These are phyloP conservation scores for Podospora appendiculata DNA, from an alignment of 495 filamentous ascomycete species.

Conservation along the genomic window DNA sequence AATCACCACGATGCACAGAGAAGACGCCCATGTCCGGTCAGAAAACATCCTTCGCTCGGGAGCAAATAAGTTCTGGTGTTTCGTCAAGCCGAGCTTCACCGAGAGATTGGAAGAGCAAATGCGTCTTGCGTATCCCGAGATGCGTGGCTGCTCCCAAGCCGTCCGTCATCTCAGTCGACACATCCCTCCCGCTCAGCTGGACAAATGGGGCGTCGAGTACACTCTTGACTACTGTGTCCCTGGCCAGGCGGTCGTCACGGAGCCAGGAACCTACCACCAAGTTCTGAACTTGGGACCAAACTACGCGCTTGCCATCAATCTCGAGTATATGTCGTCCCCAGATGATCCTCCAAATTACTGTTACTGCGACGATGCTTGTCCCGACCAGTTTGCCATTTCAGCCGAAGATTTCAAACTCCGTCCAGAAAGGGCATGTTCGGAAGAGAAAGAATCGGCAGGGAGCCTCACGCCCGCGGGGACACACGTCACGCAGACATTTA, in stretches of 20 bases:
- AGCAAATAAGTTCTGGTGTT: slow-evolving; percentile 28
- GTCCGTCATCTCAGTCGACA: slow-evolving; percentile 26
- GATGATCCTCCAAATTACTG: slow-evolving; percentile 17
- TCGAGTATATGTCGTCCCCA: slow-evolving; percentile 25
- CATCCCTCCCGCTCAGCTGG: slow-evolving; percentile 19
- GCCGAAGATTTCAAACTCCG: slow-evolving; percentile 20
- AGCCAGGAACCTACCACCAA: slow-evolving; percentile 27
- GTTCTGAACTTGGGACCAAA: slow-evolving; percentile 27
- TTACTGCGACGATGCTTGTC: slow-evolving; percentile 21
- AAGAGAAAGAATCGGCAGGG: neutral
- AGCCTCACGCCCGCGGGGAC: neutral
- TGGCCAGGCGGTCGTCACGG: slow-evolving; percentile 25
- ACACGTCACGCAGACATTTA: slow-evolving; percentile 4
- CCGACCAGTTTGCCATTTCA: slow-evolving; percentile 21
- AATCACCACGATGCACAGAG: slow-evolving; percentile 26
- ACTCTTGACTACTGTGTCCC: slow-evolving; percentile 26
- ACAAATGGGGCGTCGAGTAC: slow-evolving; percentile 27
- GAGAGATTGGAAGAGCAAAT: slow-evolving; percentile 17
- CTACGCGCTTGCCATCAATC: slow-evolving; percentile 25
- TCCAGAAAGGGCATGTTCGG: neutral
- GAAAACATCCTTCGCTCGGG: slow-evolving; percentile 26
- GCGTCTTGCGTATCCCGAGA: slow-evolving; percentile 15
- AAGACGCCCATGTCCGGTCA: slow-evolving; percentile 26
- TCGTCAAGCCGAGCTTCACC: slow-evolving; percentile 20
- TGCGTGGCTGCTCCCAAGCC: slow-evolving; percentile 23